Evolutionary conservation across 169 alveolate species (phyloP).

Genomic region (Theileria orientalis): DNA sequence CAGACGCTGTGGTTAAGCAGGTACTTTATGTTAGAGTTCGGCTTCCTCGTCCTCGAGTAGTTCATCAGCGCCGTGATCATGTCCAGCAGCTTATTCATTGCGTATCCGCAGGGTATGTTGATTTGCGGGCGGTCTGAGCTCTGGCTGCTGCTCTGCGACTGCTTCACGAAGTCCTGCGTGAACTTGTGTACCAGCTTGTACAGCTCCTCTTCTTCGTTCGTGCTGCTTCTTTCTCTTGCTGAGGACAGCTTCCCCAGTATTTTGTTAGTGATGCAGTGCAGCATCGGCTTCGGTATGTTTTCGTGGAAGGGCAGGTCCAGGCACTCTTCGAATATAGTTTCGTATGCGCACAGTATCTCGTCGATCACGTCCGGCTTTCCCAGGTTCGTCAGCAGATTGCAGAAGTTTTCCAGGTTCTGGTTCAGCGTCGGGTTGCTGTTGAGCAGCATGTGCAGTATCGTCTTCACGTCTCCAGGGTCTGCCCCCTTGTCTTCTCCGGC

Average conservation of each 20-base stretch:
- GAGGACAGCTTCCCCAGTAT: slow-evolving; percentile 19
- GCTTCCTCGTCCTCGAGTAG: slow-evolving; percentile 1
- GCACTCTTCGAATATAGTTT: slow-evolving; percentile 63
- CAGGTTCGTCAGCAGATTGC: slow-evolving; percentile 39
- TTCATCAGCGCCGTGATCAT: slow-evolving; percentile 32
- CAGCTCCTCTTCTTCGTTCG: background rate
- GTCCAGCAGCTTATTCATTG: slow-evolving; percentile 50
- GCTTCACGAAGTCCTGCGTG: background rate
- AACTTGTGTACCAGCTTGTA: slow-evolving; percentile 9
- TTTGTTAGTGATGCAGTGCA: slow-evolving; percentile 37
- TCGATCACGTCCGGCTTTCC: slow-evolving; percentile 61
- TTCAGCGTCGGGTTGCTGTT: slow-evolving; percentile 48
- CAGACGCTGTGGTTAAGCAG: slow-evolving; percentile 22
- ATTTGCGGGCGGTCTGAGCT: background rate
- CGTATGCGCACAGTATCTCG: slow-evolving; percentile 55
- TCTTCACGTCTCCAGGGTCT: slow-evolving; percentile 13
- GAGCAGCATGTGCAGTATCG: slow-evolving; percentile 23
- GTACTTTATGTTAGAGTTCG: background rate
- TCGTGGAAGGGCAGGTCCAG: slow-evolving; percentile 65
- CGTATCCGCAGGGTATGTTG: slow-evolving; percentile 44
- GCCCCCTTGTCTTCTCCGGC: slow-evolving; percentile 11
- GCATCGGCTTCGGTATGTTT: slow-evolving; percentile 47
- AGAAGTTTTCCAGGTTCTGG: slow-evolving; percentile 49
- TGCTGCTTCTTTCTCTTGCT: slow-evolving; percentile 1
- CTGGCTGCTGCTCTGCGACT: background rate